Evolutionary conservation across 805 yeast genomes (phyloP), one percentile per base, ranked within the genome.

Genomic region (Myxozyma sirexii): DNA sequence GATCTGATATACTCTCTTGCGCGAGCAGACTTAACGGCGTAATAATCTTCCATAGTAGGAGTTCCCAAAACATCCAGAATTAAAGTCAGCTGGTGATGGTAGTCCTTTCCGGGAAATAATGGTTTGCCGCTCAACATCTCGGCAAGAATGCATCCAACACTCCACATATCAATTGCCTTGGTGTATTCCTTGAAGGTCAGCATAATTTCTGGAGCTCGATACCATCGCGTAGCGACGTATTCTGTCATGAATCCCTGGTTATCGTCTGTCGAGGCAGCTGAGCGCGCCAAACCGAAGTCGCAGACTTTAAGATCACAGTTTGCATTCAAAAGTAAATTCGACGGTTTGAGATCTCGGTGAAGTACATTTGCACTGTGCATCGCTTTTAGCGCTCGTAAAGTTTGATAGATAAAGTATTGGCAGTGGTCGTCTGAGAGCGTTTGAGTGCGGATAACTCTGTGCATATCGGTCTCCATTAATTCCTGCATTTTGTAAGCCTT

Each of bases 181-280:
- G 97, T 88, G 76, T 93, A 93, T 69, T 88, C 90, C 64, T 91
- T 93, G 69, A 92, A 90, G 13, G 97, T 90, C 51, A 93, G 80
- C 98, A 93, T 93, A 72, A 93, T 91, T 69, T 93, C 98, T 0
- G 98, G 98, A 0, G 98, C 98, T 57, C 98, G 80, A 74, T 93
- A 93, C 97, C 98, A 93, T 66, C 98, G 79, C 2, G 98, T 93
- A 8, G 98, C 98, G 45, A 93, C 98, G 72, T 93, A 93, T 74
- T 93, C 98, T 1, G 98, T 93, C 96, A 93, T 87, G 72, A 85
- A 85, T 4, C 90, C 90, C 62, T 84, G 81, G 70, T 84, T 85
- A 69, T 84, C 86, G 68, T 86, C 86, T 77, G 77, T 60, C 82
- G 69, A 63, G 24, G 72, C 78, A 38, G 90, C 84, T 21, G 84